phyloP scores from a whole-genome alignment of 768 basidiomycete genomes.

The Lentinula detonsa region DNA sequence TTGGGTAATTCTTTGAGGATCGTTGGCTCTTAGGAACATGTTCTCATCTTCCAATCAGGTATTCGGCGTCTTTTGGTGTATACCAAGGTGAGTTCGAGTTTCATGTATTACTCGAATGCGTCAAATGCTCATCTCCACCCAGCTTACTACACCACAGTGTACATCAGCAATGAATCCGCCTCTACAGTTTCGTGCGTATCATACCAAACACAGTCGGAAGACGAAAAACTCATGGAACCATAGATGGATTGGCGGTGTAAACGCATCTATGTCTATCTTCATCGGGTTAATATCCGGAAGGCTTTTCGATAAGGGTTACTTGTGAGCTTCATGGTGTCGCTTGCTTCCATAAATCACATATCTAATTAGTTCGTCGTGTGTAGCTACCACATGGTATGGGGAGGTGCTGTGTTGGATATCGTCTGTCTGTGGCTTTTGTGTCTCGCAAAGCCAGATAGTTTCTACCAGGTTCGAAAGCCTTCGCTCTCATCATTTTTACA shows the following conservation, averaged over 20 bases:
- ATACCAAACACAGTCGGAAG: neutral
- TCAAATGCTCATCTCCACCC: too few species aligned
- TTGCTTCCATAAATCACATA: neutral
- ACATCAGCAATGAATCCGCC: conserved; percentile 27
- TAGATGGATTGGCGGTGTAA: conserved; percentile 25
- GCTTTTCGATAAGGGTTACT: conserved; percentile 43
- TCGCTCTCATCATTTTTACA: neutral
- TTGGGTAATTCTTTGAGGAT: conserved; percentile 17
- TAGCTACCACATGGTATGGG: conserved; percentile 2
- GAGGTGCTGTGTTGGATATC: neutral
- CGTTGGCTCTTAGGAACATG: neutral
- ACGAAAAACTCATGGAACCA: neutral
- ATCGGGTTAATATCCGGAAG: conserved; percentile 34
- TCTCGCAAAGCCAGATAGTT: conserved; percentile 37
- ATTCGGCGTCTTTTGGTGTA: conserved; percentile 33
- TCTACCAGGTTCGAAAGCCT: conserved; percentile 29
- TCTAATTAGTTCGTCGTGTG: neutral
- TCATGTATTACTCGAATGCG: neutral
- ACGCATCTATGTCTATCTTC: conserved; percentile 35
- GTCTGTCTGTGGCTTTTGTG: conserved; percentile 43
- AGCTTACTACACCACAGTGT: conserved; percentile 34
- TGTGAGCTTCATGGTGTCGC: conserved; percentile 21
- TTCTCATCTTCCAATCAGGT: conserved; percentile 15
- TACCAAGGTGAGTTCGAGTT: conserved; percentile 29
- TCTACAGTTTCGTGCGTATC: conserved; percentile 33